A percentile compares a stretch with the other conserved stretches of the same genome.
Evolutionary conservation across 345 rosid species (phyloP).

Genomic region (Pugionium cornutum): DNA sequence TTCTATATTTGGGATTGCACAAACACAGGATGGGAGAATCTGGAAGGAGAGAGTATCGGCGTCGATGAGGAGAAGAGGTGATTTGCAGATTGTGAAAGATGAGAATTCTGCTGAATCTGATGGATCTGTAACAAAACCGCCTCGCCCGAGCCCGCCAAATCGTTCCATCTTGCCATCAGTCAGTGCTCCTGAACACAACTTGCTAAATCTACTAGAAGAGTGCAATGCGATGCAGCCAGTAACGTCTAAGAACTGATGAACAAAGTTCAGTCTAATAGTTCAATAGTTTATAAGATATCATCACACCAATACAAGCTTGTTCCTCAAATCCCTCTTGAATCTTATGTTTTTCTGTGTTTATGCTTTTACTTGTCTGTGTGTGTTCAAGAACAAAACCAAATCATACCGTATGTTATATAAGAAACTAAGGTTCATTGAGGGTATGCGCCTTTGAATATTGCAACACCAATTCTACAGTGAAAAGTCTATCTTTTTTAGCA

Average conservation of each 20-base stretch:
- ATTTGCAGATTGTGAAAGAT: constrained; percentile 67
- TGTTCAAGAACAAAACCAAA: constrained; percentile 22
- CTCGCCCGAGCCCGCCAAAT: constrained; percentile 46
- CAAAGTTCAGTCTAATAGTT: background rate
- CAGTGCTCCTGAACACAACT: constrained; percentile 89
- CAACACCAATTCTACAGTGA: constrained; percentile 10
- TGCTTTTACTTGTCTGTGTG: constrained; percentile 14
- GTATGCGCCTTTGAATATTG: constrained; percentile 17
- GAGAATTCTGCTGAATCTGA: constrained; percentile 51
- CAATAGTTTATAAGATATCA: constrained; percentile 30
- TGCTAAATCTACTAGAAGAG: constrained; percentile 80
- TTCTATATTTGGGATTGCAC: background rate
- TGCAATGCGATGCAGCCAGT: constrained; percentile 62
- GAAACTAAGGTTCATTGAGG: constrained; percentile 32
- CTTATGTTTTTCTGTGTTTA: constrained; percentile 4
- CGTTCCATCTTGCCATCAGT: constrained; percentile 76
- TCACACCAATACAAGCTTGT: constrained; percentile 26
- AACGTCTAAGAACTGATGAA: constrained; percentile 42
- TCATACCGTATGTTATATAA: no score
- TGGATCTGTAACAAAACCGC: constrained; percentile 40
- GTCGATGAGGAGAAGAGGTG: constrained; percentile 54
- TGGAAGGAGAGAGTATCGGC: constrained; percentile 93
- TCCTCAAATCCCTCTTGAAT: constrained; percentile 9
- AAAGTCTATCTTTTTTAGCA: background rate
- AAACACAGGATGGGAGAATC: constrained; percentile 77